These are phyloP conservation scores for Fagus crenata DNA, from an alignment of 306 rosid species.

Conservation along the genomic window DNA sequence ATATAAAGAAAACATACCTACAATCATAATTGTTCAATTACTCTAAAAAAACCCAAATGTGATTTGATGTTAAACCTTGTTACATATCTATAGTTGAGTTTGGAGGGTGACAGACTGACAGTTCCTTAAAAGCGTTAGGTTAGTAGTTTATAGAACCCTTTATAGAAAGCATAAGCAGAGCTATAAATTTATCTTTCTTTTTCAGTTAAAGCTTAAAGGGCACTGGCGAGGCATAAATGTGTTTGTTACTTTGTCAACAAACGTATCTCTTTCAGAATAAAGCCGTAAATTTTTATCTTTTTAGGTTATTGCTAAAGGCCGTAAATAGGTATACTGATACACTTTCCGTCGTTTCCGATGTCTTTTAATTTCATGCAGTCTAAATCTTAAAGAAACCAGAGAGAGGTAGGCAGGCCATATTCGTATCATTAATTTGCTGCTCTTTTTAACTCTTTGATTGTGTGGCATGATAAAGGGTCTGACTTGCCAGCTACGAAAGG, in stretches of 20 bases:
- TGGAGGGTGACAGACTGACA: too few relatives aligned
- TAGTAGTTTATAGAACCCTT: background rate
- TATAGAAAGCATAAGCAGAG: background rate
- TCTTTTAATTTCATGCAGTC: slow-evolving; percentile 11
- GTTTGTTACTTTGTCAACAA: background rate
- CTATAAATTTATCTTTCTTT: background rate
- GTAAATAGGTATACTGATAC: background rate
- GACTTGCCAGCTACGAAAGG: slow-evolving; percentile 44
- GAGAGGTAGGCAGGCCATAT: background rate
- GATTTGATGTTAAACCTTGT: too few relatives aligned
- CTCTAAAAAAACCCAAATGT: too few relatives aligned
- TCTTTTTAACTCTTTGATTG: slow-evolving; percentile 31
- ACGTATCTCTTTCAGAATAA: background rate
- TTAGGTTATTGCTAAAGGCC: too few relatives aligned
- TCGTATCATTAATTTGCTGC: slow-evolving; percentile 6
- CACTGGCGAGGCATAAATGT: background rate
- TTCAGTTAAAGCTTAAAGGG: background rate
- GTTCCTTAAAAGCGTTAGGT: too few relatives aligned
- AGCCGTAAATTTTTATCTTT: too few relatives aligned
- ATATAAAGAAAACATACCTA: too few relatives aligned
- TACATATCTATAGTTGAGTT: too few relatives aligned
- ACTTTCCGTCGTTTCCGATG: slow-evolving; percentile 34
- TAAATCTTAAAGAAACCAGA: slow-evolving; percentile 8
- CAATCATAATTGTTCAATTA: too few relatives aligned
- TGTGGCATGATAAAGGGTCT: slow-evolving; percentile 57